Percentiles rank a stretch among this genome's conserved stretches.
These are phyloP conservation scores for Stereocaulon alpinum DNA, from an alignment of 495 filamentous ascomycete genomes.

Conservation along the genomic window DNA sequence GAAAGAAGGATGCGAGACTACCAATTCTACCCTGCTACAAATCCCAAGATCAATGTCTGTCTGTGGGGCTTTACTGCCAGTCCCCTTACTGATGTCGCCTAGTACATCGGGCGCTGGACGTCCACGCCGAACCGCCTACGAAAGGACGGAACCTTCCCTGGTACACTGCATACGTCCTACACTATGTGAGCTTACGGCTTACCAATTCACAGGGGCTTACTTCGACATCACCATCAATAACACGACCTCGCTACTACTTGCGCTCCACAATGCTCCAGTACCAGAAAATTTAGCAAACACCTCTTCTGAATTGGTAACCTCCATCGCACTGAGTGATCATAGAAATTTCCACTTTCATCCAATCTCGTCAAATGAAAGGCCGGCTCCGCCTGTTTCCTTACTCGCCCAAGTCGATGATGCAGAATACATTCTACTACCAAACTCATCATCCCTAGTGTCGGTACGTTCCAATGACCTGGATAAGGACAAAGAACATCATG, in stretches of 20 bases:
- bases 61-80: too few relatives aligned
- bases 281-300: not conserved
- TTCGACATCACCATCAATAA: conserved; percentile 29
- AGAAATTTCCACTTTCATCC: conserved; percentile 24
- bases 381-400: conserved; percentile 28
- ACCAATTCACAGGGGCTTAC: conserved; percentile 27
- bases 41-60: conserved; percentile 28
- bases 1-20: conserved; percentile 23
- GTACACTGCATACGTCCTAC: conserved; percentile 11
- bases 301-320: not conserved
- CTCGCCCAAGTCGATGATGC: conserved; percentile 29
- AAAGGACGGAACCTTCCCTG: conserved; percentile 30
- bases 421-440: conserved; percentile 29
- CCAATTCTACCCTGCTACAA: conserved; percentile 25
- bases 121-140: conserved; percentile 28
- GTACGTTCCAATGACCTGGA: conserved; percentile 24
- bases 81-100: not conserved
- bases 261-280: conserved; percentile 26
- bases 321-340: not conserved
- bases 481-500: conserved; percentile 21
- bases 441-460: conserved; percentile 24
- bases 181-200: not conserved
- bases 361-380: conserved; percentile 19
- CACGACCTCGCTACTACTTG: conserved; percentile 27
- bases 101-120: conserved; percentile 31